phyloP scores from a whole-genome alignment of 805 yeast genomes.

The Wickerhamiella shivajii region DNA sequence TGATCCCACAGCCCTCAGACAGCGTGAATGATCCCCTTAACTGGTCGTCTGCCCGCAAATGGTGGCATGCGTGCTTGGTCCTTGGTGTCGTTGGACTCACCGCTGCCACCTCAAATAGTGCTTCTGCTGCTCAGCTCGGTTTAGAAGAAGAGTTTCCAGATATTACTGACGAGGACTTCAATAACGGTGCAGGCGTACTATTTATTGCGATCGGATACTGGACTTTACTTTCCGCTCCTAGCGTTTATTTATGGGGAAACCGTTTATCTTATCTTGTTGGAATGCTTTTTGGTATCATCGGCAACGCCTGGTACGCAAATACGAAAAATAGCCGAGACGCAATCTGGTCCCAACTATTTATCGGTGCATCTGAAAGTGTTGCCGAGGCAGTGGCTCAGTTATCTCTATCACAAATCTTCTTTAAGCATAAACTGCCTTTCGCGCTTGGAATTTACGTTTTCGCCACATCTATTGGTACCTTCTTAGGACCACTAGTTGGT shows the following conservation, averaged over 20 bases:
- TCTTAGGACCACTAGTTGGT: constrained; percentile 64
- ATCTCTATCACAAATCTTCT: constrained; percentile 55
- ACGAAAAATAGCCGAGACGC: constrained; percentile 42
- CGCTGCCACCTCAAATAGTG: constrained; percentile 50
- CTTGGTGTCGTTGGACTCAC: constrained; percentile 31
- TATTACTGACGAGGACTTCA: constrained; percentile 53
- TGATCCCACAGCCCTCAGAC: constrained; percentile 52
- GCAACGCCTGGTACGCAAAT: constrained; percentile 58
- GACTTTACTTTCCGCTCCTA: constrained; percentile 50
- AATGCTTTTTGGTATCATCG: constrained; percentile 42
- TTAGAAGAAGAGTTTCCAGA: constrained; percentile 47
- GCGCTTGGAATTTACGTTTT: constrained; percentile 59
- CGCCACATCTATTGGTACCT: constrained; percentile 64
- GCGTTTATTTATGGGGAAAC: constrained; percentile 55
- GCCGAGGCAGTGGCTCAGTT: constrained; percentile 61
- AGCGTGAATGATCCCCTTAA: constrained; percentile 60
- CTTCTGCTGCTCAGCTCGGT: constrained; percentile 56
- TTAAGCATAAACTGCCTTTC: constrained; percentile 61
- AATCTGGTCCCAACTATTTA: constrained; percentile 64
- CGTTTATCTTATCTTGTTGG: constrained; percentile 50
- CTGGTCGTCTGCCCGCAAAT: constrained; percentile 40
- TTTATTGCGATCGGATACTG: constrained; percentile 56
- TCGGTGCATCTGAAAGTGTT: constrained; percentile 72
- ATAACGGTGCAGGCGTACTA: constrained; percentile 68
- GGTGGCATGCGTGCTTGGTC: constrained; percentile 29